A percentile compares a stretch with the other conserved stretches of the same genome.
These are phyloP conservation scores for Dryadomyces sulphureus DNA, from an alignment of 2,329 filamentous ascomycete species.

Conservation along the genomic window DNA sequence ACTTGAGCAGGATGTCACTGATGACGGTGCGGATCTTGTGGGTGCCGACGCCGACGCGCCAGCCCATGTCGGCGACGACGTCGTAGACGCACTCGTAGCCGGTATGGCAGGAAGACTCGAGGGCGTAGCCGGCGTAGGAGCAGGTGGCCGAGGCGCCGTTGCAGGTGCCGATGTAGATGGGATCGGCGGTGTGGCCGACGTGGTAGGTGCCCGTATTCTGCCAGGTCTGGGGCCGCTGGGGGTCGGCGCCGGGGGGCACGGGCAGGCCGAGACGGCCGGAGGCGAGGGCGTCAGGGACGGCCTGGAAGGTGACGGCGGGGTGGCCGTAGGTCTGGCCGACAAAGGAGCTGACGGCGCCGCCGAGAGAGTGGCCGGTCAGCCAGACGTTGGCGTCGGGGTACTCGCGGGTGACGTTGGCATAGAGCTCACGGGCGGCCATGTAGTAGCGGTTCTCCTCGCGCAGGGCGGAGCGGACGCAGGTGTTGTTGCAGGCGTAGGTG, in stretches of 20 bases:
- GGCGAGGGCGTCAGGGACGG: constrained; percentile 79
- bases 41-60: constrained; percentile 80
- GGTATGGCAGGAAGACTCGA: constrained; percentile 86
- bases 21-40: constrained; percentile 87
- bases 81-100: constrained; percentile 84
- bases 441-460: constrained; percentile 83
- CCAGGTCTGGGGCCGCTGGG: constrained; percentile 55
- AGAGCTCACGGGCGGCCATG: constrained; percentile 73
- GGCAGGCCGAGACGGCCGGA: constrained; percentile 75
- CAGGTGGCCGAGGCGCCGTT: constrained; percentile 82
- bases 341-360: constrained; percentile 77
- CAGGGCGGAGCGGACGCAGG: constrained; percentile 65
- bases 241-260: constrained; percentile 62
- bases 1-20: constrained; percentile 69
- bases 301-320: constrained; percentile 85
- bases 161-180: constrained; percentile 82
- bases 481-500: constrained; percentile 83
- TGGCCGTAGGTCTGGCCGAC: constrained; percentile 82
- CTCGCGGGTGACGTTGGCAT: constrained; percentile 77
- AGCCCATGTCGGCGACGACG: constrained; percentile 79
- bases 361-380: constrained; percentile 85
- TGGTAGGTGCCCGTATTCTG: constrained; percentile 69
- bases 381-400: constrained; percentile 79
- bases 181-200: constrained; percentile 91
- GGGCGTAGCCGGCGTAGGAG: constrained; percentile 80